phyloP scores from a whole-genome alignment of 148 eudicot genomes.

The Pharnaceum exiguum region DNA sequence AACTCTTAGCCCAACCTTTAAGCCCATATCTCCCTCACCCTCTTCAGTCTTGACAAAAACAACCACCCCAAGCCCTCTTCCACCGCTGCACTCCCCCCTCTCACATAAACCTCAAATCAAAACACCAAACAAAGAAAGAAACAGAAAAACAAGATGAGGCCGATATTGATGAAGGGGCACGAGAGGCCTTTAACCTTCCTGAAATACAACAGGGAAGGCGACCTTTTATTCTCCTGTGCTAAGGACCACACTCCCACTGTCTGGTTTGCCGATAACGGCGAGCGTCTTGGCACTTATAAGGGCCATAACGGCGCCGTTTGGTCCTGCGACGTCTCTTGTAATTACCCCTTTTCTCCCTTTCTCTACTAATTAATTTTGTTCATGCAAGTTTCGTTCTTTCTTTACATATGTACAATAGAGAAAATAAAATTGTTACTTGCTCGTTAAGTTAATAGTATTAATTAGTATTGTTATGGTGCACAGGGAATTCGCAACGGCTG shows the following conservation, averaged over 20 bases:
- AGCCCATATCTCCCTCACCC: too few relatives aligned
- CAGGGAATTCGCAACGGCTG: slow-evolving; percentile 79
- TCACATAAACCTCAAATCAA: too few relatives aligned
- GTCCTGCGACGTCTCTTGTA: slow-evolving; percentile 81
- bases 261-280: slow-evolving; percentile 76
- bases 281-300: slow-evolving; percentile 82
- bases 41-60: too few relatives aligned
- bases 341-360: not conserved
- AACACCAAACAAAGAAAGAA: not conserved
- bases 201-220: slow-evolving; percentile 85
- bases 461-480: too few relatives aligned
- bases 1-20: too few relatives aligned
- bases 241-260: slow-evolving; percentile 73
- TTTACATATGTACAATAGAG: not conserved
- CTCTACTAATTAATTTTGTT: not conserved
- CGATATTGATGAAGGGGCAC: slow-evolving; percentile 96
- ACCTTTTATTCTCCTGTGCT: slow-evolving; percentile 66
- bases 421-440: not conserved
- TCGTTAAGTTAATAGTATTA: too few relatives aligned
- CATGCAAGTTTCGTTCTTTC: not conserved
- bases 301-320: slow-evolving; percentile 99
- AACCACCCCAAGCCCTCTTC: too few relatives aligned
- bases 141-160: slow-evolving; percentile 54
- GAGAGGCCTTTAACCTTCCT: slow-evolving; percentile 90
- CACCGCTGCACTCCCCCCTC: too few relatives aligned